A percentile compares a stretch with the other conserved stretches of the same genome.
Evolutionary conservation across 306 rosid species (phyloP).

Genomic region (Senna siamea): DNA sequence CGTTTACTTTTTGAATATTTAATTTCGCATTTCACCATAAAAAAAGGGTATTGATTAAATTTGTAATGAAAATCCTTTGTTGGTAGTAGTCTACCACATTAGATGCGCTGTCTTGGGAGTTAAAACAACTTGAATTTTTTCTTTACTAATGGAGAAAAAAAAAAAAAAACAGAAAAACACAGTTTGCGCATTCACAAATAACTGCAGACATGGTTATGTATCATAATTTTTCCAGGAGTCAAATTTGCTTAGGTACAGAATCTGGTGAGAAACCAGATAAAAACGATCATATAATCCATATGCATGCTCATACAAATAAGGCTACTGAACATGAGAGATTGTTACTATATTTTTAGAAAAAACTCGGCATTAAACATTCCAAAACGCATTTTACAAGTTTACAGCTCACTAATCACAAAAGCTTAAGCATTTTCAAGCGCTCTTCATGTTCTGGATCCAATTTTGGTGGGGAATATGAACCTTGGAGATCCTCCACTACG

Average conservation of each 20-base stretch:
- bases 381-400: conserved; percentile 34
- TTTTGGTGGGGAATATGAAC: conserved; percentile 81
- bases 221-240: conserved; percentile 15
- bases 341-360: neutral
- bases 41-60: too few relatives aligned
- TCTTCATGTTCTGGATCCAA: conserved; percentile 87
- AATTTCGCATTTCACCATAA: too few relatives aligned
- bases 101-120: too few relatives aligned
- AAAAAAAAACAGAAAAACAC: neutral
- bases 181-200: conserved; percentile 10
- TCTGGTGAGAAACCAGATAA: conserved; percentile 33
- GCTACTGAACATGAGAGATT: conserved; percentile 31
- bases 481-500: conserved; percentile 87
- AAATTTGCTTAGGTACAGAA: conserved; percentile 36
- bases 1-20: too few relatives aligned
- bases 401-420: conserved; percentile 47
- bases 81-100: too few relatives aligned
- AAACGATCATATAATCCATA: conserved; percentile 26
- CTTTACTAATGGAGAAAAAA: too few relatives aligned
- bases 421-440: conserved; percentile 95
- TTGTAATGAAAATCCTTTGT: too few relatives aligned
- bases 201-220: conserved; percentile 12
- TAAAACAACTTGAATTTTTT: too few relatives aligned
- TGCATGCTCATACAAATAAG: conserved; percentile 37
- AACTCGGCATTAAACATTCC: conserved; percentile 22